These are phyloP conservation scores for Penicilliopsis zonata DNA, from an alignment of 495 filamentous ascomycete genomes.

Conservation along the genomic window DNA sequence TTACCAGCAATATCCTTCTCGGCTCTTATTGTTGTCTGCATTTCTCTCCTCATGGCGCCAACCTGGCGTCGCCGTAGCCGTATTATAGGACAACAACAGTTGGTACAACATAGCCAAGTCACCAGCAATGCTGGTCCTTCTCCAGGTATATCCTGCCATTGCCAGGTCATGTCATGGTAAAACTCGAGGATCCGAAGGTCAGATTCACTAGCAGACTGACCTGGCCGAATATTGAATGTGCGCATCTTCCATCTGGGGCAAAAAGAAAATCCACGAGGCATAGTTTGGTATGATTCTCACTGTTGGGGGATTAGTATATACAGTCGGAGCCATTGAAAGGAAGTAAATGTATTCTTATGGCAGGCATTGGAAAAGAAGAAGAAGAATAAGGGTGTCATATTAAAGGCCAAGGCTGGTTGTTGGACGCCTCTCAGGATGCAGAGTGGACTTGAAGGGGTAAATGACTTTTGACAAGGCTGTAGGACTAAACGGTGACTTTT, in stretches of 20 bases:
- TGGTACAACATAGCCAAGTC: no score
- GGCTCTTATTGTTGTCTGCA: no score
- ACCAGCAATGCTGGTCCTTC: no score
- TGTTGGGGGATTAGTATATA: conserved; percentile 47
- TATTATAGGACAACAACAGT: no score
- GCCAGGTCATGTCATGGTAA: conserved; percentile 45
- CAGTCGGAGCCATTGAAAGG: conserved; percentile 34
- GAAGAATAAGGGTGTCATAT: no score
- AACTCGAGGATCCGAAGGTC: conserved; percentile 54
- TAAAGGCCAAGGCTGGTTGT: conserved; percentile 37
- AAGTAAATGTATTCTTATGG: conserved; percentile 12
- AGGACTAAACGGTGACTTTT: no score
- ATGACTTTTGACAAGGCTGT: conserved; percentile 25
- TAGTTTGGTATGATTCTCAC: conserved; percentile 50
- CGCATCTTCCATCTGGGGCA: conserved; percentile 42
- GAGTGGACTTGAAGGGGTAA: conserved; percentile 15
- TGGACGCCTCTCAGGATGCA: conserved; percentile 26
- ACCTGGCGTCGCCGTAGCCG: no score
- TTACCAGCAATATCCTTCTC: no score
- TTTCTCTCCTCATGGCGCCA: no score
- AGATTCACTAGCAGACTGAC: conserved; percentile 51
- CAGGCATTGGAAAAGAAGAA: conserved; percentile 25
- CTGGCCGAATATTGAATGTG: conserved; percentile 51
- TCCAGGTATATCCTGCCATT: conserved; percentile 51
- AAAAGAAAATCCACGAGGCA: conserved; percentile 40